Conservation (phyloP, 1,284 basidiomycete genomes). For the Rugiboletus extremiorientalis region DNA sequence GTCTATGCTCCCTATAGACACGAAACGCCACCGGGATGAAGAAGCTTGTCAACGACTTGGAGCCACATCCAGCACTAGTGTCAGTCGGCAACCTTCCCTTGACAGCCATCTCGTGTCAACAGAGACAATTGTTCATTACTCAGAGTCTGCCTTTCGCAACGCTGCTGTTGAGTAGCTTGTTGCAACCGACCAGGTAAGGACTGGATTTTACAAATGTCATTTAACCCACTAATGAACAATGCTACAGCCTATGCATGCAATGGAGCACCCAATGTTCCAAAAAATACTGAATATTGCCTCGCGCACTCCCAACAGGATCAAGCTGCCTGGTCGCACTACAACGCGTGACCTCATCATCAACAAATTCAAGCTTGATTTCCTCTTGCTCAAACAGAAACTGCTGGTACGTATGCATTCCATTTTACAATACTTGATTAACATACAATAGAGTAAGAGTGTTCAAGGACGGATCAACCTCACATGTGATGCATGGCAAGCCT, state of each 20-base stretch:
- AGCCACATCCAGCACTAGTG: neutral
- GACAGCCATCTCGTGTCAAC: constrained; percentile 3
- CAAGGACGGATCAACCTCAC: constrained; percentile 1
- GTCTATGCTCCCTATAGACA: neutral
- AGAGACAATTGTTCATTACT: constrained; percentile 12
- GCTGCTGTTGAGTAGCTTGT: constrained; percentile 31
- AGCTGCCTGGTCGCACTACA: neutral
- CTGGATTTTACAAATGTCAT: neutral
- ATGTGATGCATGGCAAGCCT: constrained; percentile 8
- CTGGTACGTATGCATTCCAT: neutral
- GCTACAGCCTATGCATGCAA: neutral
- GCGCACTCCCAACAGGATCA: neutral
- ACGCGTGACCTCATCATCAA: neutral
- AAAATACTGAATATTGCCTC: neutral
- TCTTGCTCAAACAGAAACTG: neutral
- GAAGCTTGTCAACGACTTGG: neutral
- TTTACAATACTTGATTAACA: neutral
- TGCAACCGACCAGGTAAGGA: constrained; percentile 29
- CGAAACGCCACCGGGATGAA: neutral
- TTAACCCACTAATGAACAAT: neutral
- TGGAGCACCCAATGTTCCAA: constrained; percentile 1
- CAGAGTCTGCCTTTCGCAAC: constrained; percentile 14
- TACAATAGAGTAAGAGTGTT: neutral
- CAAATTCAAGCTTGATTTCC: neutral
- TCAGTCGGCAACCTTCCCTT: neutral